These are phyloP conservation scores for Tritrichomonas musculus DNA, from an alignment of 208 protist genomes.

Conservation along the genomic window DNA sequence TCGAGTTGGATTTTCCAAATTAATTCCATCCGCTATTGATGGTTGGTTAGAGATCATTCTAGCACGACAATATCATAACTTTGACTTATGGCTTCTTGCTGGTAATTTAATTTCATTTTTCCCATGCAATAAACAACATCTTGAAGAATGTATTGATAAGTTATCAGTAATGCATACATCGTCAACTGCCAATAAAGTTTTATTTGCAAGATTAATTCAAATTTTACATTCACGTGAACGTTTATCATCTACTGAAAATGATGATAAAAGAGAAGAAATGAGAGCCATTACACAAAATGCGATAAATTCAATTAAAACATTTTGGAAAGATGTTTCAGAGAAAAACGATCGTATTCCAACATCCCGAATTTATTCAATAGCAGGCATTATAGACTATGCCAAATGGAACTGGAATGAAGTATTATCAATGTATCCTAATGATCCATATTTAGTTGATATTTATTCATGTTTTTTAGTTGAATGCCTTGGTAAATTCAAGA, in stretches of 20 bases:
- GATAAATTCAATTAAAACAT: neutral
- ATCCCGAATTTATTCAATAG: neutral
- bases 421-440: neutral
- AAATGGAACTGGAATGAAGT: neutral
- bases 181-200: too few relatives aligned
- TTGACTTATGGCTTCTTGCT: too few relatives aligned
- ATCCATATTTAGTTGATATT: neutral
- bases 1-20: too few relatives aligned
- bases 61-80: too few relatives aligned
- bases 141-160: too few relatives aligned
- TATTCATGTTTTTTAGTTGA: neutral
- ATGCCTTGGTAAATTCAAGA: neutral
- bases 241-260: neutral
- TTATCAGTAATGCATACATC: too few relatives aligned
- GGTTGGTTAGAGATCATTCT: too few relatives aligned
- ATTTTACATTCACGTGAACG: too few relatives aligned
- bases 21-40: too few relatives aligned
- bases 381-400: neutral
- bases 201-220: too few relatives aligned
- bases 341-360: neutral
- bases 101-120: too few relatives aligned
- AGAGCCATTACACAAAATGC: neutral
- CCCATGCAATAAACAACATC: too few relatives aligned
- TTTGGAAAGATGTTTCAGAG: neutral
- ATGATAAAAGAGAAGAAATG: neutral